Conservation (phyloP, 129 eudicot species). For the Cynara cardunculus region DNA sequence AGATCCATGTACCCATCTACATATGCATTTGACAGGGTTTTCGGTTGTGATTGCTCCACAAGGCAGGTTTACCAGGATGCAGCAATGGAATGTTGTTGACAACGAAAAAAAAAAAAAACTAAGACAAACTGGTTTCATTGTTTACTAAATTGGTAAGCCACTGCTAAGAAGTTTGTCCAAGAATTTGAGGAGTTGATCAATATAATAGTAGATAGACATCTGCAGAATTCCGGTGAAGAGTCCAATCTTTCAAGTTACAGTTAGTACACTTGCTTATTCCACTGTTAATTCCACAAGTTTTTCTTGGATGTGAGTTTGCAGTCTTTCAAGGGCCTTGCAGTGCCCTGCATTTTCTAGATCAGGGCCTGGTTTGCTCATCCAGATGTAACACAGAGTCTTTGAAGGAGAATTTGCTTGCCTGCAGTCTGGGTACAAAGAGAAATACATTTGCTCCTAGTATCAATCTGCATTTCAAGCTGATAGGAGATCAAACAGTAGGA, state of each 20-base stretch:
- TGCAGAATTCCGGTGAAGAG: no score
- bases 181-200: no score
- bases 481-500: constrained; percentile 33
- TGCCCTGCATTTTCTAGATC: constrained; percentile 60
- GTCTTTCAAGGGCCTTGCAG: constrained; percentile 73
- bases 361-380: constrained; percentile 82
- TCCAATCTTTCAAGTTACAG: no score
- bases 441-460: constrained; percentile 67
- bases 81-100: no score
- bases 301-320: constrained; percentile 35
- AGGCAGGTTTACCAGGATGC: constrained; percentile 89
- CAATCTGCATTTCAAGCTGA: constrained; percentile 42
- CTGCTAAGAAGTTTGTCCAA: no score
- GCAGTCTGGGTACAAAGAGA: no score
- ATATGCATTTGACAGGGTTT: constrained; percentile 84
- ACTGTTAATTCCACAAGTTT: not conserved
- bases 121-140: no score
- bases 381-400: constrained; percentile 2
- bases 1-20: constrained; percentile 80
- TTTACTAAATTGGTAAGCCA: no score
- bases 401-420: no score
- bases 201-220: no score
- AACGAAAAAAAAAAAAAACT: no score
- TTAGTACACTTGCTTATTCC: constrained; percentile 6
- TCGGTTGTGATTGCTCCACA: constrained; percentile 74